Evolutionary conservation across 169 alveolate genomes (phyloP).

Genomic region (Sarcocystis neurona): DNA sequence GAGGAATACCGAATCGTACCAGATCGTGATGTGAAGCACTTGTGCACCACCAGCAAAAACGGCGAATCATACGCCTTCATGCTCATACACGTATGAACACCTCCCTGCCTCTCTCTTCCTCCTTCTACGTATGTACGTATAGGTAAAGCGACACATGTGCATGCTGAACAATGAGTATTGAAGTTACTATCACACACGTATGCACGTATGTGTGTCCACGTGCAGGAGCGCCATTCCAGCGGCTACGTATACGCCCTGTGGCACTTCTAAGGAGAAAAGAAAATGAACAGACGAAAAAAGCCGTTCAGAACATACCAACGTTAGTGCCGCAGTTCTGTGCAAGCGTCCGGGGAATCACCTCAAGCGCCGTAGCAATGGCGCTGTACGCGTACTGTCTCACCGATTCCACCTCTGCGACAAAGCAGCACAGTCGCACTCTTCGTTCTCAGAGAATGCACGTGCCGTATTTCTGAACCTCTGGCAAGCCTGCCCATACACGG

Average conservation of each 20-base stretch:
- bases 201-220: background rate
- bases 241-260: background rate
- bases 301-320: constrained; percentile 82
- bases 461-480: too few species aligned
- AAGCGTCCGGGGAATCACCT: constrained; percentile 98
- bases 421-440: too few species aligned
- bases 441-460: too few species aligned
- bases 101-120: too few species aligned
- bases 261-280: constrained; percentile 20
- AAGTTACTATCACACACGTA: background rate
- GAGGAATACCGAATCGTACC: too few species aligned
- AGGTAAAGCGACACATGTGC: background rate
- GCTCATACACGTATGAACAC: too few species aligned
- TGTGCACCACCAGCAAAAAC: too few species aligned
- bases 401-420: constrained; percentile 82
- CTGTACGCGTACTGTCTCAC: constrained; percentile 93
- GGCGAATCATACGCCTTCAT: too few species aligned
- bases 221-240: too few species aligned
- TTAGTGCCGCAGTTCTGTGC: constrained; percentile 99
- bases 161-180: background rate
- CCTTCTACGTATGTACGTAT: background rate
- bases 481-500: too few species aligned
- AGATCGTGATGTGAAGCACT: too few species aligned
- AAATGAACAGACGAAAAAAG: background rate
- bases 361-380: constrained; percentile 97